These are phyloP conservation scores for Leishmania tarentolae DNA, from an alignment of 208 protist species.

Conservation along the genomic window DNA sequence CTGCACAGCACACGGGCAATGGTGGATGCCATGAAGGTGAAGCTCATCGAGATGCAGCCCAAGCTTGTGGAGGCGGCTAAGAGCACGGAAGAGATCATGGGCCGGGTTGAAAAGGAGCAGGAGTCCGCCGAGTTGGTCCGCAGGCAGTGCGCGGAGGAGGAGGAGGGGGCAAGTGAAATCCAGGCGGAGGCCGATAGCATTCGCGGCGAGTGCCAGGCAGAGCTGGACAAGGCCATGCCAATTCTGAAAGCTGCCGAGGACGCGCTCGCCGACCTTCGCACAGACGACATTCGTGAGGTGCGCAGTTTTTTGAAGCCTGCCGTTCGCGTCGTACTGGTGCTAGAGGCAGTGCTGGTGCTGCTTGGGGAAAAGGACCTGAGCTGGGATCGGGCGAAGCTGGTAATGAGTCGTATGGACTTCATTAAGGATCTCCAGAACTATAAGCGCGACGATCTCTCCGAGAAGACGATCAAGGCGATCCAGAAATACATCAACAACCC, in stretches of 20 bases:
- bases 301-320: conserved; percentile 94
- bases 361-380: conserved; percentile 92
- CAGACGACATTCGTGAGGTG: conserved; percentile 93
- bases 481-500: conserved; percentile 94
- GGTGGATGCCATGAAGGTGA: conserved; percentile 95
- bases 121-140: conserved; percentile 86
- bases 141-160: conserved; percentile 84
- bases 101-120: conserved; percentile 91
- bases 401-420: conserved; percentile 94
- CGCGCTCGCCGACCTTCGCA: conserved; percentile 93
- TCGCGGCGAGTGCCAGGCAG: conserved; percentile 89
- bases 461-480: conserved; percentile 87
- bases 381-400: conserved; percentile 93
- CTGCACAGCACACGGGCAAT: conserved; percentile 93
- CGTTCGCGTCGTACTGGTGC: conserved; percentile 88
- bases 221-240: conserved; percentile 95
- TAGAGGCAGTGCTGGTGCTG: conserved; percentile 94
- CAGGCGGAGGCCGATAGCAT: conserved; percentile 92
- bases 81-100: conserved; percentile 94
- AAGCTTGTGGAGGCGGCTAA: conserved; percentile 93
- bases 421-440: conserved; percentile 93
- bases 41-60: conserved; percentile 95
- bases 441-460: conserved; percentile 92
- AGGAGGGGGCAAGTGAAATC: conserved; percentile 83
- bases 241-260: conserved; percentile 92